Evolutionary conservation across 495 filamentous ascomycete genomes (phyloP).

Genomic region (Hamigera avellanea): DNA sequence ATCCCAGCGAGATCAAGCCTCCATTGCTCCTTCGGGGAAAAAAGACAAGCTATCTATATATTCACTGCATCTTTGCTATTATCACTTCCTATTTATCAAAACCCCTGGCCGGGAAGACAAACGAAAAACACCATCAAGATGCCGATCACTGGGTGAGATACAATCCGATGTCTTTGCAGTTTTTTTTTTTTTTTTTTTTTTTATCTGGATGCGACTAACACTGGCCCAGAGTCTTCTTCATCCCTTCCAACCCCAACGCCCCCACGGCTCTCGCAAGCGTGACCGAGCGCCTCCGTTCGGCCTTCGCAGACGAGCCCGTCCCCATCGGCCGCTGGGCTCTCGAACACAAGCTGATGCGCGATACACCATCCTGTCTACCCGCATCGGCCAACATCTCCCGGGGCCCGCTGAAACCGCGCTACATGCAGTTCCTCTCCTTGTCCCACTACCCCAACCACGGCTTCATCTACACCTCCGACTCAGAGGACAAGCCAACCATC

Average conservation of each 20-base stretch:
- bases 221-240: constrained; percentile 30
- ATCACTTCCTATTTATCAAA: too few species aligned
- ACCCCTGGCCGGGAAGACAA: too few species aligned
- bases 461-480: constrained; percentile 34
- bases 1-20: too few species aligned
- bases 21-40: too few species aligned
- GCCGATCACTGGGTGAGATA: constrained; percentile 23
- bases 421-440: constrained; percentile 35
- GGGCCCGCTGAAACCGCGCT: constrained; percentile 19
- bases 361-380: constrained; percentile 33
- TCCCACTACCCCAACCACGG: constrained; percentile 28
- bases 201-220: constrained; percentile 5
- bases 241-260: constrained; percentile 32
- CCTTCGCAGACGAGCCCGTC: constrained; percentile 25
- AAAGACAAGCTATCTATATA: too few species aligned
- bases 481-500: constrained; percentile 9
- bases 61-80: too few species aligned
- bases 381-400: constrained; percentile 15
- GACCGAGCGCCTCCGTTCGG: constrained; percentile 29
- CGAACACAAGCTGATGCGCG: constrained; percentile 35
- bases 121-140: too few species aligned
- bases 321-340: constrained; percentile 30
- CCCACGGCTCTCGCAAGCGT: constrained; percentile 22
- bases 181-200: too few species aligned
- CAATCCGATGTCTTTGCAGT: background rate